Percentiles rank a stretch among this genome's conserved stretches.
phyloP scores from a whole-genome alignment of 2,329 filamentous ascomycete species.

The Beauveria asiatica region DNA sequence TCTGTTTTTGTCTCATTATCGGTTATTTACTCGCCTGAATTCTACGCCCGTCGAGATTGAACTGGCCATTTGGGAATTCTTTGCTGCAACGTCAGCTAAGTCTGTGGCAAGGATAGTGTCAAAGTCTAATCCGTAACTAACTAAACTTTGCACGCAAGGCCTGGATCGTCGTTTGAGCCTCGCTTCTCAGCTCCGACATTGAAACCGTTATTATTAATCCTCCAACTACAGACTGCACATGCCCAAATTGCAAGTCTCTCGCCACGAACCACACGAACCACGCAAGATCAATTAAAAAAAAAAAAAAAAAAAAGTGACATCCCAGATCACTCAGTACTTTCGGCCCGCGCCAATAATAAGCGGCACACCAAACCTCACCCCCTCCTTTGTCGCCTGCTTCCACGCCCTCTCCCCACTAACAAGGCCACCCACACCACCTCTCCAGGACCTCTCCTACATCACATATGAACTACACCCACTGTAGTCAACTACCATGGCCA shows the following conservation, averaged over 20 bases:
- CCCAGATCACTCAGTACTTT: too few relatives aligned
- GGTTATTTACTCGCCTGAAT: neutral
- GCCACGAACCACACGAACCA: too few relatives aligned
- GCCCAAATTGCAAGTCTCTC: too few relatives aligned
- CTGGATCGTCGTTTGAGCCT: too few relatives aligned
- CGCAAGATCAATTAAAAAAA: too few relatives aligned
- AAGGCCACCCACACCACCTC: slow-evolving; percentile 5
- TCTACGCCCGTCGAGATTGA: too few relatives aligned
- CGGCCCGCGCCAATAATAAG: neutral
- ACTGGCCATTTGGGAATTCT: neutral
- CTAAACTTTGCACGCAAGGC: neutral
- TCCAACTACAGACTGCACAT: too few relatives aligned
- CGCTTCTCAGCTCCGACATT: too few relatives aligned
- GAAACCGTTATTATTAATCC: too few relatives aligned
- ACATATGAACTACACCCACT: neutral
- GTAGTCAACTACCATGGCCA: neutral
- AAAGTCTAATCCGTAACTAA: neutral
- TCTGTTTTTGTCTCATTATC: neutral
- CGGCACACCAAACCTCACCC: neutral
- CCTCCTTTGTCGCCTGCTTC: neutral
- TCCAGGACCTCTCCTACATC: too few relatives aligned
- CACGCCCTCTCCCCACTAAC: neutral
- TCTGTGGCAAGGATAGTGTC: neutral
- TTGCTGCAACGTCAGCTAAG: slow-evolving; percentile 1
- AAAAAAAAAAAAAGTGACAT: too few relatives aligned